Conservation (phyloP, 306 rosid genomes). For the Lupinus albus region DNA sequence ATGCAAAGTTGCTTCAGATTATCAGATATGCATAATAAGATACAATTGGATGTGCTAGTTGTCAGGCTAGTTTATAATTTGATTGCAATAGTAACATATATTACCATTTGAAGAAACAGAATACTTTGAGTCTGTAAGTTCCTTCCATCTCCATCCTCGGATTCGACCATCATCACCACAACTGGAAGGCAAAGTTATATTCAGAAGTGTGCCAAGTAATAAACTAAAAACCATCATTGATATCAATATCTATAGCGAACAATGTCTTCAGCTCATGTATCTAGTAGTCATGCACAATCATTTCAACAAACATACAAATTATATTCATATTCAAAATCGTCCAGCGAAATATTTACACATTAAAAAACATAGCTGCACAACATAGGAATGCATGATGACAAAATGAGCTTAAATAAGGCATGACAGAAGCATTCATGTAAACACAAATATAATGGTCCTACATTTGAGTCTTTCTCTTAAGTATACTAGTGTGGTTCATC, state of each 20-base stretch:
- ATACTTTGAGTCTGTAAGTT: conserved; percentile 50
- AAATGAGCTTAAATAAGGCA: conserved; percentile 17
- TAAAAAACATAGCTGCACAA: neutral
- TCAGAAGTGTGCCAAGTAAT: conserved; percentile 31
- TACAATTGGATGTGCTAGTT: neutral
- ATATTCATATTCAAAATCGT: neutral
- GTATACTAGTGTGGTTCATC: neutral
- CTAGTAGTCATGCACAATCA: conserved; percentile 8
- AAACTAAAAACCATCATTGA: conserved; percentile 26
- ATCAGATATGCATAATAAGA: conserved; percentile 4
- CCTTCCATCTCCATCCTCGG: conserved; percentile 90
- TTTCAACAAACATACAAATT: conserved; percentile 5
- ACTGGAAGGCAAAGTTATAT: conserved; percentile 44
- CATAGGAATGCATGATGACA: neutral
- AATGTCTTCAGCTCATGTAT: neutral
- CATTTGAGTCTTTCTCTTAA: neutral
- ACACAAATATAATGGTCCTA: conserved; percentile 8
- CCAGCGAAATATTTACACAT: neutral
- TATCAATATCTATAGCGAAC: neutral
- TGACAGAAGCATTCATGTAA: neutral
- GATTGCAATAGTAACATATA: conserved; percentile 27
- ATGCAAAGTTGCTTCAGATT: conserved; percentile 16
- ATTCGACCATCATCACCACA: conserved; percentile 96
- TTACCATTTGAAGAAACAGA: conserved; percentile 62
- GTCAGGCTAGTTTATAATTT: conserved; percentile 12